Evolutionary conservation across 2,329 filamentous ascomycete genomes (phyloP).

Genomic region (Fusarium nodosum): DNA sequence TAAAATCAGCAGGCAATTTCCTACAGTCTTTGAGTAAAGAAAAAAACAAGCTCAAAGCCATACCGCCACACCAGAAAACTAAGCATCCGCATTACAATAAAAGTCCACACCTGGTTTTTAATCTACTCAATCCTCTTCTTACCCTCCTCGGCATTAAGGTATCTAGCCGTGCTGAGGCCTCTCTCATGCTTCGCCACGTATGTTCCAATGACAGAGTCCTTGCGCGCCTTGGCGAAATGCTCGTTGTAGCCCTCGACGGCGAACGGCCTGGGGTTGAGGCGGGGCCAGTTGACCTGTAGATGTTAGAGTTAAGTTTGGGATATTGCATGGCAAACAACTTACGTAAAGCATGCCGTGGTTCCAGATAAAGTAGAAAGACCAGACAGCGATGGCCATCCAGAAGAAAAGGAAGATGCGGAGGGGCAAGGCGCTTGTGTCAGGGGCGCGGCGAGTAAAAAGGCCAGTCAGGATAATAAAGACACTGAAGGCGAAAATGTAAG

Average conservation of each 20-base stretch:
- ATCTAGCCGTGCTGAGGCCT: conserved; percentile 83
- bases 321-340: conserved; percentile 61
- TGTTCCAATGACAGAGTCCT: conserved; percentile 83
- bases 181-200: conserved; percentile 80
- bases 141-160: conserved; percentile 91
- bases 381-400: conserved; percentile 78
- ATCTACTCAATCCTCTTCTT: conserved; percentile 95
- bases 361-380: conserved; percentile 82
- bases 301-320: conserved; percentile 25
- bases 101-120: conserved; percentile 18
- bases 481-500: conserved; percentile 89
- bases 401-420: conserved; percentile 85
- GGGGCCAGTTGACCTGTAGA: conserved; percentile 94
- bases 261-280: conserved; percentile 89
- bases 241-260: conserved; percentile 91
- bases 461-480: conserved; percentile 85
- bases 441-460: conserved; percentile 77
- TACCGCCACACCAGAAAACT: conserved; percentile 17
- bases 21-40: conserved; percentile 20
- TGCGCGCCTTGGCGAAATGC: conserved; percentile 83
- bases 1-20: conserved; percentile 18
- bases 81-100: conserved; percentile 27
- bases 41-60: conserved; percentile 15
- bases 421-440: conserved; percentile 82
- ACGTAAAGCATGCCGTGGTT: conserved; percentile 94